Base-by-base conservation (phyloP, 2,329 filamentous ascomycete genomes). In the Colletotrichum abscissum region DNA sequence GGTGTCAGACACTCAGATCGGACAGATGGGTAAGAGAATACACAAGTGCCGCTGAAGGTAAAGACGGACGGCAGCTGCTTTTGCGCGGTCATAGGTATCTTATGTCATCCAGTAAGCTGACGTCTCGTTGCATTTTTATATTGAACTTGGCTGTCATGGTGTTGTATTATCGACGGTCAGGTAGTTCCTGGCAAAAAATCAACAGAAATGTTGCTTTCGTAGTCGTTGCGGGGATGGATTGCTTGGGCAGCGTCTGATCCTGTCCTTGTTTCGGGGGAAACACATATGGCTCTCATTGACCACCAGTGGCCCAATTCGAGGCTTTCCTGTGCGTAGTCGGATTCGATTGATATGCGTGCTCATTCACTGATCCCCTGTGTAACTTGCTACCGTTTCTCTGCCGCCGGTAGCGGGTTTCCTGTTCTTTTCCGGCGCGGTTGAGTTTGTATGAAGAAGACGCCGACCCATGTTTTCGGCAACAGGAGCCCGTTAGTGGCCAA, bases 61-160 rank as follows among this genome's bases (percentile, higher is more conserved):
- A 19, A 42, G 30, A 14, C 63, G 4, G 46, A 11, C 11, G 60
- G 28, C 12, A 7, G 24, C 62, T 38, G 4, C n/a, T 24, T 22
- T 22, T 33, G 28, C 30, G 22, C 46, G 19, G 24, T 28, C 55
- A 26, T 22, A 49, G 14, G 46, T 62, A 60, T 70, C 46, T 64
- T 46, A 55, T 33, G 33, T 54, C 33, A 38, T 55, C 60, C 33
- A 35, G 66, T 65, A 62, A 69, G 60, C 66, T 69, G 66, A 70
- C 58, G 26, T 5, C 33, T 38, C 52, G 8, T 54, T 58, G 12
- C 38, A 14, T 30, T 54, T 42, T 54, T n/a, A 57, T n/a, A 57
- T 67, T 52, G 49, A 6, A 9, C 14, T 49, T 22, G 9, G 28
- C 24, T 8, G 12, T 52, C 11, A 1, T 46, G 16, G 6, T 46